phyloP scores from a whole-genome alignment of 2,329 filamentous ascomycete genomes.

The Ophiostoma sp. region DNA sequence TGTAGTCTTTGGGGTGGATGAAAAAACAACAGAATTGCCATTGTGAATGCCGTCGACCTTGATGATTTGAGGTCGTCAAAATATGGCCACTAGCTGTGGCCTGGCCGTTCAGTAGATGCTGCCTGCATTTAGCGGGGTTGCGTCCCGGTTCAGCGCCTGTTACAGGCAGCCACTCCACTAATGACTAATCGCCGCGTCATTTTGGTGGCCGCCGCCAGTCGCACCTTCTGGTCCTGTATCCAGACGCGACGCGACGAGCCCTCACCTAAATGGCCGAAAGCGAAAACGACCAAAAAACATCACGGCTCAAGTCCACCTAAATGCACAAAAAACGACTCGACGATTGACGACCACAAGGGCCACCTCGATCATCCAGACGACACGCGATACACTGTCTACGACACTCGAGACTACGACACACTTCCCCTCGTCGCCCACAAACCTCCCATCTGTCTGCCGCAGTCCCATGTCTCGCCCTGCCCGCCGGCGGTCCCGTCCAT shows the following conservation, averaged over 20 bases:
- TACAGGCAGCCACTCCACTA: neutral
- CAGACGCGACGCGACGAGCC: conserved; percentile 23
- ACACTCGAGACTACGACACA: neutral
- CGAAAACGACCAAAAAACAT: neutral
- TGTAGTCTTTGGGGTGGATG: neutral
- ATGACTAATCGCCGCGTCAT: conserved; percentile 21
- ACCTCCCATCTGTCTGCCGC: neutral
- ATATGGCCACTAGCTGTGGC: neutral
- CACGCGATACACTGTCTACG: neutral
- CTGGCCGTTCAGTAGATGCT: neutral
- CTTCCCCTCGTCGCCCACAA: neutral
- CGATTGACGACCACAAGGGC: neutral
- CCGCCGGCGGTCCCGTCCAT: conserved; percentile 27
- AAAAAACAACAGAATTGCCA: neutral
- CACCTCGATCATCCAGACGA: neutral
- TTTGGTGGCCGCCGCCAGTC: neutral
- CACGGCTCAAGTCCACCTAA: neutral
- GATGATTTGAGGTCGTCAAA: neutral
- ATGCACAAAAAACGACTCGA: neutral
- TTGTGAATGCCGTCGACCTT: neutral
- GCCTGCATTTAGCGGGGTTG: neutral
- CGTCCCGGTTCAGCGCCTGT: neutral
- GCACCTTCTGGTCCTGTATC: conserved; percentile 2
- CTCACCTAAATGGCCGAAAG: neutral
- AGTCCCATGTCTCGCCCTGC: conserved; percentile 25